These are phyloP conservation scores for Pseudocercospora eumusae DNA, from an alignment of 2,329 filamentous ascomycete species.

Conservation along the genomic window DNA sequence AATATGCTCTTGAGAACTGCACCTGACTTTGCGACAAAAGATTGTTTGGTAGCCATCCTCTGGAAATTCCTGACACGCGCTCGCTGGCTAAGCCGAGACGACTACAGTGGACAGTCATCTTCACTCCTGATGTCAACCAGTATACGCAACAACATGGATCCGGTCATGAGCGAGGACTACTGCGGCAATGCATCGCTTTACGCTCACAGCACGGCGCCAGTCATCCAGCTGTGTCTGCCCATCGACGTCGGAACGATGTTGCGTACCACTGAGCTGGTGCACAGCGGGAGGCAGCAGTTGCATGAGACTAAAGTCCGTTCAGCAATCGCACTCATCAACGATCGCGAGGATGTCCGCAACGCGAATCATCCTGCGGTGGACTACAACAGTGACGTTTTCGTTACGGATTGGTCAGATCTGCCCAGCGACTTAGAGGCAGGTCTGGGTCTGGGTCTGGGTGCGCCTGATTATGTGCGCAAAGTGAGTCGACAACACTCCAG, in stretches of 20 bases:
- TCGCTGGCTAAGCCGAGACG: constrained; percentile 11
- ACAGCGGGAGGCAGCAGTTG: constrained; percentile 5
- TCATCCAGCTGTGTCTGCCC: constrained; percentile 16
- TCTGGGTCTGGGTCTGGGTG: constrained; percentile 28
- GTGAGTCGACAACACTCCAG: constrained; percentile 15
- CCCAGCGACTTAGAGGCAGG: constrained; percentile 22
- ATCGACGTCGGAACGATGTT: constrained; percentile 25
- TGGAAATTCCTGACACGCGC: constrained; percentile 28
- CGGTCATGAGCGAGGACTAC: constrained; percentile 15
- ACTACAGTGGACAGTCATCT: constrained; percentile 1
- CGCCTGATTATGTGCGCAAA: constrained; percentile 25
- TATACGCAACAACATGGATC: constrained; percentile 22
- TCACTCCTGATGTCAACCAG: constrained; percentile 18
- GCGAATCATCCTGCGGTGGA: constrained; percentile 2
- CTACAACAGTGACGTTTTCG: constrained; percentile 21
- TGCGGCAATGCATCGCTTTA: constrained; percentile 22
- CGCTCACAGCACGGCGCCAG: constrained; percentile 11
- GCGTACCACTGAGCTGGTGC: constrained; percentile 9
- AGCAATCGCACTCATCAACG: constrained; percentile 27
- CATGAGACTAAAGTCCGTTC: constrained; percentile 23
- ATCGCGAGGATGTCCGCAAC: constrained; percentile 10
- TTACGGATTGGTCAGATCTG: constrained; percentile 29
- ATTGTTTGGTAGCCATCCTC: constrained; percentile 28
- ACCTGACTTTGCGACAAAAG: constrained; percentile 17
- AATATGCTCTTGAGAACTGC: constrained; percentile 6